These are phyloP conservation scores for Cryptococcus deneoformans DNA, from an alignment of 1,284 basidiomycete genomes.

Conservation along the genomic window DNA sequence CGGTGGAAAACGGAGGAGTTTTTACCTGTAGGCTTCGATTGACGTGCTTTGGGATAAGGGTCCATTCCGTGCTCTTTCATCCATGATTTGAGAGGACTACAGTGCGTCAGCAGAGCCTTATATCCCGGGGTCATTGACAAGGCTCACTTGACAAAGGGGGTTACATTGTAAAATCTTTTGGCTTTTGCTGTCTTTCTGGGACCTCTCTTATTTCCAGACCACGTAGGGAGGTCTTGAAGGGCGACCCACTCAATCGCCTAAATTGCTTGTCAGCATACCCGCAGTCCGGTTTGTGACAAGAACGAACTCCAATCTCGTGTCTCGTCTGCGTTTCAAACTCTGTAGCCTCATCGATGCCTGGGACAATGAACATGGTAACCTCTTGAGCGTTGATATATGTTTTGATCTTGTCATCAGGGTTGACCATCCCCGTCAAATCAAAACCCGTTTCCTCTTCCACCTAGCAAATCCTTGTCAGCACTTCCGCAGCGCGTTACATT, in stretches of 20 bases:
- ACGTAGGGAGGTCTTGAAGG: slow-evolving; percentile 85
- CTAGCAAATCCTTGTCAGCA: slow-evolving; percentile 49
- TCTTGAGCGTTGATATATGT: slow-evolving; percentile 83
- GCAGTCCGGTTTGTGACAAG: background rate
- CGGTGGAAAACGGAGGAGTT: slow-evolving; percentile 11
- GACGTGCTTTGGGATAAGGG: slow-evolving; percentile 20
- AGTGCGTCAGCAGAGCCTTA: background rate
- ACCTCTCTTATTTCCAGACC: slow-evolving; percentile 66
- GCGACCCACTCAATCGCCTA: slow-evolving; percentile 98
- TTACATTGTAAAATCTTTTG: slow-evolving; percentile 90
- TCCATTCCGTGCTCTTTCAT: slow-evolving; percentile 30
- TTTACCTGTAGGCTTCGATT: background rate
- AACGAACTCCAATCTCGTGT: slow-evolving; percentile 95
- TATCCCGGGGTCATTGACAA: background rate
- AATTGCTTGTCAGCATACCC: background rate
- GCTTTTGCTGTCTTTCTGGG: slow-evolving; percentile 31
- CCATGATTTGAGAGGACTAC: slow-evolving; percentile 41
- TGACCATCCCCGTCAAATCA: slow-evolving; percentile 69
- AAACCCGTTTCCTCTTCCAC: slow-evolving; percentile 94
- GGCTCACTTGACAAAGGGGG: slow-evolving; percentile 89
- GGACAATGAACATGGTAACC: slow-evolving; percentile 89
- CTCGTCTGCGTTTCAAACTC: slow-evolving; percentile 90
- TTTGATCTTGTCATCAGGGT: slow-evolving; percentile 72
- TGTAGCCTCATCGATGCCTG: slow-evolving; percentile 84
- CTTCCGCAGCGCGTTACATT: background rate